A percentile compares a stretch with the other conserved stretches of the same genome.
phyloP scores from a whole-genome alignment of 2,329 filamentous ascomycete genomes.

The Phaeomoniella chlamydospora region DNA sequence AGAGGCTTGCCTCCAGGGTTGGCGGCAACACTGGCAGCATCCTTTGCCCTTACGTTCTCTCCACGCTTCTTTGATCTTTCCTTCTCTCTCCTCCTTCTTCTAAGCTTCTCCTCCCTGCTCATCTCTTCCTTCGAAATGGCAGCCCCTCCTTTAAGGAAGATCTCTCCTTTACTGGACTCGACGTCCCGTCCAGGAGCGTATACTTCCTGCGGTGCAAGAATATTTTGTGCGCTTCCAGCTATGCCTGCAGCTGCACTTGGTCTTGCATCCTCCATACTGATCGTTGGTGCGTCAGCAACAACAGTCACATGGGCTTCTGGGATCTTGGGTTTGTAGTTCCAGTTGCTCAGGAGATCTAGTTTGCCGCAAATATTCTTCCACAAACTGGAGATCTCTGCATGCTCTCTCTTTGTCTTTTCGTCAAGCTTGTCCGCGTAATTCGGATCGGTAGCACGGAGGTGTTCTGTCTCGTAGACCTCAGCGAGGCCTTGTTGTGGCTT shows the following conservation, averaged over 20 bases:
- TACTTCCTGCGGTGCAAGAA: slow-evolving; percentile 85
- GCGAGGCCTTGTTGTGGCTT: slow-evolving; percentile 80
- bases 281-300: slow-evolving; percentile 77
- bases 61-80: slow-evolving; percentile 59
- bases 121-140: slow-evolving; percentile 75
- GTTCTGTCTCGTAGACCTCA: slow-evolving; percentile 88
- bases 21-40: slow-evolving; percentile 19
- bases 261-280: slow-evolving; percentile 89
- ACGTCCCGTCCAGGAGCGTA: slow-evolving; percentile 66
- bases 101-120: slow-evolving; percentile 69
- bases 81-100: slow-evolving; percentile 67
- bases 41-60: slow-evolving; percentile 21
- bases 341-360: slow-evolving; percentile 79
- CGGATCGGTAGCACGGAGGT: slow-evolving; percentile 63
- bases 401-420: slow-evolving; percentile 68
- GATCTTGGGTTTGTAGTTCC: slow-evolving; percentile 89
- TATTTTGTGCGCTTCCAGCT: slow-evolving; percentile 32
- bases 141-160: slow-evolving; percentile 63
- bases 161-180: slow-evolving; percentile 44
- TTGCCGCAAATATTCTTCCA: slow-evolving; percentile 72
- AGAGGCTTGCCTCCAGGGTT: background rate
- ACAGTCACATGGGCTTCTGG: slow-evolving; percentile 70
- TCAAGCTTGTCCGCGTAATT: slow-evolving; percentile 69
- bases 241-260: slow-evolving; percentile 56
- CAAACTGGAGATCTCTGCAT: slow-evolving; percentile 65